Base-by-base conservation (phyloP, 2,329 filamentous ascomycete species). In the Hypoxylon sp. region DNA sequence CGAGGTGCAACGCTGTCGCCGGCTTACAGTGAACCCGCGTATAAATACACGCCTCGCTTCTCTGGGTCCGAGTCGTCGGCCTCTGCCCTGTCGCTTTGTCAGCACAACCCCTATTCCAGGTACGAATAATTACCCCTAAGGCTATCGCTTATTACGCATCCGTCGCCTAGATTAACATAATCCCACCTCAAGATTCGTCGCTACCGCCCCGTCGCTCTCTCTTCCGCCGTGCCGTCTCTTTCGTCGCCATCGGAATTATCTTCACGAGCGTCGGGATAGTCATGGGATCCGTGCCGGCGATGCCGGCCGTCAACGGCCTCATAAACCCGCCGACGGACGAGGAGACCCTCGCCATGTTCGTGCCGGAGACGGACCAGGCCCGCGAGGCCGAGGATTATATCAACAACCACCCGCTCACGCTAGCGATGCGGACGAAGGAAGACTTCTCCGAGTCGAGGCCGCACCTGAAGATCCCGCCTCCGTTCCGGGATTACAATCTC, bases 401-500 rank as follows among this genome's bases (percentile, higher is more conserved):
- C 76, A 86, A 89, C 73, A 85, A 82, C 47, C 93, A 95, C 79
- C 90, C 92, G 1, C 76, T 97, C n/a, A 85, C 90, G 4, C 76
- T 82, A n/a, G 81, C 85, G 43, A 82, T 98, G 51, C 89, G 94
- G 48, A 78, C 79, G 17, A 84, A 91, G 71, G 81, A 88, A 0
- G 85, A 86, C 24, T 91, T 90, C 77, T 85, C 81, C 32, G 93
- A 97, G 77, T 90, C 90, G 32, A 87, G 95, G 41, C 94, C 94
- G 10, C 93, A 97, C 75, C 81, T 97, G 75, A 95, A 94, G 78
- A 91, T 97, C 73, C 93, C 94, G 0, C 81, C 83, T 24, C 78
- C 83, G 2, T 84, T 93, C 76, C 87, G 91, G 39, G 78, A 79
- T 2, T 89, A 92, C 75, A 97, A 90, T 77, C 83, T 99, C 54